These are phyloP conservation scores for Rhizophlyctis rosea DNA, from an alignment of 192 early-diverging fungal species.

Conservation along the genomic window DNA sequence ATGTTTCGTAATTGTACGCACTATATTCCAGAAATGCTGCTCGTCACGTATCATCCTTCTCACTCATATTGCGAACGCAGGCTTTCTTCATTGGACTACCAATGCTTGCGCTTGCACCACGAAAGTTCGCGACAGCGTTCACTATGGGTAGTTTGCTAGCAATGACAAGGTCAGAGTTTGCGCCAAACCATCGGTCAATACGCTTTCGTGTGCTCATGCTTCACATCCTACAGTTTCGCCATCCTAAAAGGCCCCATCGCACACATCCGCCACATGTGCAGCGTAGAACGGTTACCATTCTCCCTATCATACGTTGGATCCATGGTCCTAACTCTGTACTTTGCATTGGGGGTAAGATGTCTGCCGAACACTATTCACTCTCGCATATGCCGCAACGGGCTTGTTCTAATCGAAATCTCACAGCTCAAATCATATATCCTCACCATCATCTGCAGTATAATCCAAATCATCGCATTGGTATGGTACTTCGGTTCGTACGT, in stretches of 20 bases:
- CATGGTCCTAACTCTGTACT: slow-evolving; percentile 82
- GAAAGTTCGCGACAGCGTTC: slow-evolving; percentile 46
- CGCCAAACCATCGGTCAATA: not conserved
- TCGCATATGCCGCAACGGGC: not conserved
- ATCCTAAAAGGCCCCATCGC: slow-evolving; percentile 77
- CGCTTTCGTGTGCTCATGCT: not conserved
- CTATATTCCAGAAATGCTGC: not conserved
- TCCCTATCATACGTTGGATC: slow-evolving; percentile 76
- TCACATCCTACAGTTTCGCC: slow-evolving; percentile 57
- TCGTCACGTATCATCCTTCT: not conserved
- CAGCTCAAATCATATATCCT: slow-evolving; percentile 64
- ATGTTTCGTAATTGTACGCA: slow-evolving; percentile 41
- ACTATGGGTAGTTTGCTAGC: slow-evolving; percentile 38
- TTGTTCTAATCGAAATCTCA: not conserved
- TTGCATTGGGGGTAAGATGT: slow-evolving; percentile 66
- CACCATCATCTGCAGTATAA: slow-evolving; percentile 72
- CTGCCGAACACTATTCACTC: not conserved
- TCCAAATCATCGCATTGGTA: slow-evolving; percentile 76
- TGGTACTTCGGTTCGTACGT: slow-evolving; percentile 86
- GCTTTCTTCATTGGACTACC: slow-evolving; percentile 39
- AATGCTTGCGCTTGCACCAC: slow-evolving; percentile 33
- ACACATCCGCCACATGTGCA: slow-evolving; percentile 76
- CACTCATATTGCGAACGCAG: slow-evolving; percentile 4
- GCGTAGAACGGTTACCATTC: slow-evolving; percentile 75
- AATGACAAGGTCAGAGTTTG: slow-evolving; percentile 16